These are phyloP conservation scores for Cytospora chrysosperma DNA, from an alignment of 2,329 filamentous ascomycete species.

Conservation along the genomic window DNA sequence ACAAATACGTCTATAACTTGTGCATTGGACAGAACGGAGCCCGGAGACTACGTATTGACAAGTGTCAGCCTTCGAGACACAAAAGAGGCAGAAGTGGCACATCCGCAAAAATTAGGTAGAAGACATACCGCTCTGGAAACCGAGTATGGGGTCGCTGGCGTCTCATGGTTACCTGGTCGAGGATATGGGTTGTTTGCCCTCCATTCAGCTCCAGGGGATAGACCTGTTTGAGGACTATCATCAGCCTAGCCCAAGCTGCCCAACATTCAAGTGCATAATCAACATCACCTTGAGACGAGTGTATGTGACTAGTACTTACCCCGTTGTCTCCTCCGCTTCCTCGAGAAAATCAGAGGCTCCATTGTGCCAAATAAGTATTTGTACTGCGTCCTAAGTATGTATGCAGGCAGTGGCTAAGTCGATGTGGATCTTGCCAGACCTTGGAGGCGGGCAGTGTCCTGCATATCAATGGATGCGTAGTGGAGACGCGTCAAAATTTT, in stretches of 20 bases:
- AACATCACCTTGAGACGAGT: not conserved
- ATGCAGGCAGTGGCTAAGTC: too few species aligned
- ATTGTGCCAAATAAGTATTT: not conserved
- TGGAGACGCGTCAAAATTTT: too few species aligned
- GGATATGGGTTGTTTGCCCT: not conserved
- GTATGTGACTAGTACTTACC: not conserved
- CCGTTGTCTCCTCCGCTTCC: not conserved
- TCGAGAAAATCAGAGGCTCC: not conserved
- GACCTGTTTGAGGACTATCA: not conserved
- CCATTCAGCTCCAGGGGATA: not conserved
- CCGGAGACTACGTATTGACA: not conserved
- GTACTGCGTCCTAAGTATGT: too few species aligned
- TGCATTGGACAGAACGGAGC: not conserved
- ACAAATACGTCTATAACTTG: not conserved
- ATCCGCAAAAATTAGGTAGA: not conserved
- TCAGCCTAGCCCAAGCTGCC: not conserved
- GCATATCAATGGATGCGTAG: too few species aligned
- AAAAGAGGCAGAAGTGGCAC: too few species aligned
- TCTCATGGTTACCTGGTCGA: not conserved
- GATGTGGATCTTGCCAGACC: too few species aligned
- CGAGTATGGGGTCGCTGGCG: not conserved
- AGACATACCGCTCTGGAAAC: not conserved
- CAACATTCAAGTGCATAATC: not conserved
- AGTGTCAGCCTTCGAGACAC: not conserved
- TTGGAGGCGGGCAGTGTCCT: too few species aligned